These are phyloP conservation scores for Cyanidium caldarium DNA, from an alignment of 23 red algal genomes.

Conservation along the genomic window DNA sequence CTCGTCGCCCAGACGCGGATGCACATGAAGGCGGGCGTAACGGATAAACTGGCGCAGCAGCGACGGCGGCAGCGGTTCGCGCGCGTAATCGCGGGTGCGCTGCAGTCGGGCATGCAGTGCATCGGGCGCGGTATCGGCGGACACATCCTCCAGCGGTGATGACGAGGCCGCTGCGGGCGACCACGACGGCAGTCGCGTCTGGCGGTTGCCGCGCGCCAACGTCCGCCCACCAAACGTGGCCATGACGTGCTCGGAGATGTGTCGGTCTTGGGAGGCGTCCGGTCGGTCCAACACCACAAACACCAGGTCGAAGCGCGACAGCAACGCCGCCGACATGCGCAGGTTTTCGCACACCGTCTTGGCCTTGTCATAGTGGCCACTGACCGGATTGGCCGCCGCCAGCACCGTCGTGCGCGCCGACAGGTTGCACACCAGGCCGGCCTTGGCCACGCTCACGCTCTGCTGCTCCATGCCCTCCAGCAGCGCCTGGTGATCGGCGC, in stretches of 20 bases:
- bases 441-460: slow-evolving; percentile 86
- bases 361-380: slow-evolving; percentile 78
- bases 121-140: neutral
- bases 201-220: neutral
- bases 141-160: no score
- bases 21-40: slow-evolving; percentile 38
- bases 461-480: slow-evolving; percentile 99
- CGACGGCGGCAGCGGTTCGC: slow-evolving; percentile 16
- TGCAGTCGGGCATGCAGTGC: slow-evolving; percentile 17
- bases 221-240: slow-evolving; percentile 28
- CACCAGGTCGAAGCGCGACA: slow-evolving; percentile 89
- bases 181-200: neutral
- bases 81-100: slow-evolving; percentile 12
- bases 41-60: slow-evolving; percentile 46
- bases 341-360: slow-evolving; percentile 90
- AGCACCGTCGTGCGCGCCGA: slow-evolving; percentile 76
- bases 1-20: slow-evolving; percentile 41
- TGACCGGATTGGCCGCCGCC: slow-evolving; percentile 85
- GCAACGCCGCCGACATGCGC: slow-evolving; percentile 64
- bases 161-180: neutral
- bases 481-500: slow-evolving; percentile 67
- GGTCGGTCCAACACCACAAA: slow-evolving; percentile 90
- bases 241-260: slow-evolving; percentile 75
- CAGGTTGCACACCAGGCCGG: slow-evolving; percentile 77
- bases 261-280: slow-evolving; percentile 48